Percentiles rank a stretch among this genome's conserved stretches.
Conservation (phyloP, 805 yeast genomes). For the Pichia exigua region DNA sequence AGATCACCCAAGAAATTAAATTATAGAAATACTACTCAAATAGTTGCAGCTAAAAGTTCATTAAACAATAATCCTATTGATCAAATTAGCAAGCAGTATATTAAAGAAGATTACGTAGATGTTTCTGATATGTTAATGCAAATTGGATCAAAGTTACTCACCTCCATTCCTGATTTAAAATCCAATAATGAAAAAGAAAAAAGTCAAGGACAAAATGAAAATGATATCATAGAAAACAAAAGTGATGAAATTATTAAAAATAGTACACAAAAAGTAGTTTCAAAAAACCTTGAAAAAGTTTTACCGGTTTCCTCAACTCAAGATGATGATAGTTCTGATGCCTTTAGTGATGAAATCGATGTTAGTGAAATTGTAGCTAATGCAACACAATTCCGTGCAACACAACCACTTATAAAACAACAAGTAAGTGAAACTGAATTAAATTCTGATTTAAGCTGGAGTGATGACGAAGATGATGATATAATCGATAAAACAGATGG, state of each 20-base stretch:
- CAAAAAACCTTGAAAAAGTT: neutral
- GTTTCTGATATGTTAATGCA: slow-evolving; percentile 21
- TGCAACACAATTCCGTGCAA: neutral
- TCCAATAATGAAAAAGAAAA: neutral
- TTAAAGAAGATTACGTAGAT: slow-evolving; percentile 9
- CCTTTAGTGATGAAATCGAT: slow-evolving; percentile 27
- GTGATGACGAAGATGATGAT: slow-evolving; percentile 25
- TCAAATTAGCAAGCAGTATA: slow-evolving; percentile 29
- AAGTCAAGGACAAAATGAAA: neutral
- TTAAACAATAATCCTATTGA: slow-evolving; percentile 28
- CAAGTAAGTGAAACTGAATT: neutral
- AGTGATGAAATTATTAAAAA: neutral
- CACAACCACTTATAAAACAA: neutral
- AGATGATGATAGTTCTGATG: slow-evolving; percentile 9
- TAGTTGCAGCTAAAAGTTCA: slow-evolving; percentile 22
- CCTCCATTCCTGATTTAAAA: neutral
- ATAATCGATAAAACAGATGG: slow-evolving; percentile 11
- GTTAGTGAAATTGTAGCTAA: slow-evolving; percentile 14
- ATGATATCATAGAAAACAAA: neutral
- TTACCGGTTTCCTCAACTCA: neutral
- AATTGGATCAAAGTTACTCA: slow-evolving; percentile 16
- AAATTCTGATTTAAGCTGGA: slow-evolving; percentile 16
- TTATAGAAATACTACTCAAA: slow-evolving; percentile 6
- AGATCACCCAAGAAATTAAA: neutral
- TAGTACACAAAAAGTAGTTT: neutral